A percentile compares a stretch with the other conserved stretches of the same genome.
These are phyloP conservation scores for Prunus campanulata DNA, from an alignment of 306 rosid genomes.

Conservation along the genomic window DNA sequence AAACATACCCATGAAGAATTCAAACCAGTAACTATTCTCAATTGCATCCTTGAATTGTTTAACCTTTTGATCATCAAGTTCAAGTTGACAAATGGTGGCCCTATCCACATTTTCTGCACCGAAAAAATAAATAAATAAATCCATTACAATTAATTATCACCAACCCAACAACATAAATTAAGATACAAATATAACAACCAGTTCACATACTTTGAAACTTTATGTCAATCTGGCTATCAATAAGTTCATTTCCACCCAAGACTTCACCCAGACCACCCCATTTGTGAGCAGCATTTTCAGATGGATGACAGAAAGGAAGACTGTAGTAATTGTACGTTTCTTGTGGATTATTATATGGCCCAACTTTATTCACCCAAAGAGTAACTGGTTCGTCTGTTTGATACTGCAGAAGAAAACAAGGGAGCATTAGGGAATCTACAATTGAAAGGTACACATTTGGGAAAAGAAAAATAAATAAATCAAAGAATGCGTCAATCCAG, in stretches of 20 bases:
- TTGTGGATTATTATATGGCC: slow-evolving; percentile 97
- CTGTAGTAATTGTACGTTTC: slow-evolving; percentile 95
- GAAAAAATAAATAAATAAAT: background rate
- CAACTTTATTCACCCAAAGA: slow-evolving; percentile 99
- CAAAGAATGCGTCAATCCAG: background rate
- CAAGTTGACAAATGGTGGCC: slow-evolving; percentile 57
- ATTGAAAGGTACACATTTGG: background rate
- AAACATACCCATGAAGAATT: slow-evolving; percentile 94
- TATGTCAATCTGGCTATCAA: slow-evolving; percentile 81
- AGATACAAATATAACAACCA: slow-evolving; percentile 2
- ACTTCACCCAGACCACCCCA: slow-evolving; percentile 99
- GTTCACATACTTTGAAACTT: slow-evolving; percentile 59
- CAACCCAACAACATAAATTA: slow-evolving; percentile 17
- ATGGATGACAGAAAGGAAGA: slow-evolving; percentile 81
- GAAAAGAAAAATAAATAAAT: background rate
- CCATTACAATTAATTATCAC: slow-evolving; percentile 6
- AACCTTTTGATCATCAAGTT: slow-evolving; percentile 60
- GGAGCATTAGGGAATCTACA: background rate
- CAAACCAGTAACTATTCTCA: slow-evolving; percentile 91
- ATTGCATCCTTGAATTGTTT: slow-evolving; percentile 93
- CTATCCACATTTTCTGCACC: slow-evolving; percentile 72
- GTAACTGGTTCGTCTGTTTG: slow-evolving; percentile 57
- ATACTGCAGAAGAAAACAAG: slow-evolving; percentile 57
- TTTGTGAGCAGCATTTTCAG: slow-evolving; percentile 71
- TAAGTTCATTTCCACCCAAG: slow-evolving; percentile 94